A percentile compares a stretch with the other conserved stretches of the same genome.
Conservation (phyloP, 331 rosid genomes). For the Acacia concinna region DNA sequence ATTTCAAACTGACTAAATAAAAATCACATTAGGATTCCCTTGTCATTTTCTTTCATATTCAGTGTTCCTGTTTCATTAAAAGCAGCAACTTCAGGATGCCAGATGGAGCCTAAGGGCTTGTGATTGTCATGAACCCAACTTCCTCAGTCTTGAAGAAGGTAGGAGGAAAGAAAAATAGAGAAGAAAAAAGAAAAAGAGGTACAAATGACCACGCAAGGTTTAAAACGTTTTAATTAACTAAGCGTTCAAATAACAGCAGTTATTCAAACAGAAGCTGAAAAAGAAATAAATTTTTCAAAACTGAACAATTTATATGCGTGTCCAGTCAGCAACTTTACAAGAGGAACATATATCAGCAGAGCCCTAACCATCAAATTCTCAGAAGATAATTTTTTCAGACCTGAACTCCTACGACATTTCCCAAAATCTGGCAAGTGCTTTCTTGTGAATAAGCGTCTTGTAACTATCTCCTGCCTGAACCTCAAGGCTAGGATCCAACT, state of each 20-base stretch:
- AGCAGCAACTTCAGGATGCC: not conserved
- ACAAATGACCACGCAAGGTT: not conserved
- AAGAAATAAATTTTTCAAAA: slow-evolving; percentile 14
- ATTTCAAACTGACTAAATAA: not conserved
- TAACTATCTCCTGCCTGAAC: slow-evolving; percentile 94
- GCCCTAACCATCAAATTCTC: slow-evolving; percentile 27
- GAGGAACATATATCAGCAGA: slow-evolving; percentile 21
- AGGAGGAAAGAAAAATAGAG: not conserved
- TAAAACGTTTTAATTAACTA: not conserved
- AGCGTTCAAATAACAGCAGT: not conserved
- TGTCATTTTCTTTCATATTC: not conserved
- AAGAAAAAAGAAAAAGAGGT: not conserved
- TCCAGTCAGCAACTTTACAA: slow-evolving; percentile 27
- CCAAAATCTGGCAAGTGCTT: slow-evolving; percentile 94
- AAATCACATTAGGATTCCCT: not conserved
- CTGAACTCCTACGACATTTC: slow-evolving; percentile 64
- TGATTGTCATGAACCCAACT: not conserved
- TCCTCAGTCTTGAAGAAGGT: not conserved
- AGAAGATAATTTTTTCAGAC: slow-evolving; percentile 34
- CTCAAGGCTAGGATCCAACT: slow-evolving; percentile 81
- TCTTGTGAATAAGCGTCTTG: slow-evolving; percentile 87
- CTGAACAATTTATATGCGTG: slow-evolving; percentile 25
- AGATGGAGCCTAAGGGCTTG: not conserved
- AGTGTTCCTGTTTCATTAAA: not conserved
- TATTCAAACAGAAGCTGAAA: not conserved